Conservation (phyloP, 2,329 filamentous ascomycete species). For the Alternaria atra region DNA sequence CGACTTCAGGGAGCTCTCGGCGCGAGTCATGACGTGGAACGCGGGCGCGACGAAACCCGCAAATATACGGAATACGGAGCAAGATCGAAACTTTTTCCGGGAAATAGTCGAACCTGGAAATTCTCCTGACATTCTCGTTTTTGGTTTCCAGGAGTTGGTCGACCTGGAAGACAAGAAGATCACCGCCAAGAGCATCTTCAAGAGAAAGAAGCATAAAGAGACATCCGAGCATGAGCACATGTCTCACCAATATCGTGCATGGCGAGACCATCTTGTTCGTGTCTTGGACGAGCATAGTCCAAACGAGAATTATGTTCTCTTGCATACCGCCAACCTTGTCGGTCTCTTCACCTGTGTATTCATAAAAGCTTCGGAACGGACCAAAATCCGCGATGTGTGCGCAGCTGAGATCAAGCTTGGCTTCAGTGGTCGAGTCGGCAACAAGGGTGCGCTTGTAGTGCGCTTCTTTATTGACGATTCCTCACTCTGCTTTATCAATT, state of each 20-base stretch:
- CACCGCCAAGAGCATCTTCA: conserved; percentile 94
- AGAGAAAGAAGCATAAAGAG: conserved; percentile 80
- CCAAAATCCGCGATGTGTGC: conserved; percentile 78
- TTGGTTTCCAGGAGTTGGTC: conserved; percentile 98
- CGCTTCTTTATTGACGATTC: conserved; percentile 95
- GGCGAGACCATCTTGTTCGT: conserved; percentile 87
- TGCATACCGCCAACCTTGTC: conserved; percentile 90
- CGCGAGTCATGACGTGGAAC: conserved; percentile 93
- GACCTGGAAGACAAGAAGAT: conserved; percentile 97
- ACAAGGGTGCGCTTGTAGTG: conserved; percentile 92
- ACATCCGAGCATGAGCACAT: conserved; percentile 85
- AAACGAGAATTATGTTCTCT: conserved; percentile 78
- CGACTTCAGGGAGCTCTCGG: conserved; percentile 81
- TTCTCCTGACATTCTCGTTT: conserved; percentile 88
- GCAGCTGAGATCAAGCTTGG: conserved; percentile 91
- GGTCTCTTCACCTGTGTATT: conserved; percentile 97
- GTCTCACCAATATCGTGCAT: conserved; percentile 96
- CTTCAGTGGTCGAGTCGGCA: conserved; percentile 93
- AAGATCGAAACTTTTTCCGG: conserved; percentile 80
- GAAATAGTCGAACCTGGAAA: conserved; percentile 79
- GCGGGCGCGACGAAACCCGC: conserved; percentile 94
- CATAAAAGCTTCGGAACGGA: conserved; percentile 80
- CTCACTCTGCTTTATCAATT: conserved; percentile 95
- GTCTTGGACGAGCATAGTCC: conserved; percentile 86
- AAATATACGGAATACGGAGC: conserved; percentile 74